Evolutionary conservation across 495 filamentous ascomycete species (phyloP).

Genomic region (Antarctomyces pellizariae): DNA sequence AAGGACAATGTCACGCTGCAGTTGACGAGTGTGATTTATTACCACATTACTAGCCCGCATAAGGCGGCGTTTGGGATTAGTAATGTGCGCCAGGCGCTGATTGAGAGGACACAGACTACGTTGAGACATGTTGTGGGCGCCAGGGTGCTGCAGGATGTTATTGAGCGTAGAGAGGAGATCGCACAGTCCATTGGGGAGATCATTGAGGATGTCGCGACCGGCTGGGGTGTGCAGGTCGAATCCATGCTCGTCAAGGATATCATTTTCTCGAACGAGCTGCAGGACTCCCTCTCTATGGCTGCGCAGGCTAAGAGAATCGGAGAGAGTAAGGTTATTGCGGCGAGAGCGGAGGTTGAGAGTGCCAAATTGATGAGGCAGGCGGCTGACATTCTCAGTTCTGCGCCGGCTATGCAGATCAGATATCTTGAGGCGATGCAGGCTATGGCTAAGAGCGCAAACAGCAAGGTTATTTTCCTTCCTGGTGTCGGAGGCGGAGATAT

Average conservation of each 20-base stretch:
- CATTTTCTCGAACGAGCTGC: constrained; percentile 86
- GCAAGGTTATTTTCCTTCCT: constrained; percentile 93
- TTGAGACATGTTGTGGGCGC: constrained; percentile 94
- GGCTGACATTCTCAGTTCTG: constrained; percentile 79
- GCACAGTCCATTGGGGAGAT: constrained; percentile 88
- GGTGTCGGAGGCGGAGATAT: constrained; percentile 18
- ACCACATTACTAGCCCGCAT: constrained; percentile 87
- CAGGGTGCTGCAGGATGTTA: constrained; percentile 90
- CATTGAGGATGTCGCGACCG: constrained; percentile 81
- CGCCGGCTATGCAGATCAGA: constrained; percentile 96
- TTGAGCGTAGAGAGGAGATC: constrained; percentile 95
- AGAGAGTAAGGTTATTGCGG: constrained; percentile 93
- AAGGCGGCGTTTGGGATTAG: constrained; percentile 93
- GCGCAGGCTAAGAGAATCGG: constrained; percentile 97
- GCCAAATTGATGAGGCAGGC: constrained; percentile 97
- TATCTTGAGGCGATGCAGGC: constrained; percentile 99
- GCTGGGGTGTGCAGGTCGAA: constrained; percentile 93
- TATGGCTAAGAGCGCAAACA: constrained; percentile 90
- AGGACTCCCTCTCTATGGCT: constrained; percentile 98
- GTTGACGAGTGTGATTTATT: constrained; percentile 95
- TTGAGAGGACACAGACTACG: constrained; percentile 96
- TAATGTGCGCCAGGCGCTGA: constrained; percentile 81
- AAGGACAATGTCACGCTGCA: constrained; percentile 94
- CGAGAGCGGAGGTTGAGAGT: constrained; percentile 86
- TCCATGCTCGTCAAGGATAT: constrained; percentile 99